Evolutionary conservation across 2,329 filamentous ascomycete genomes (phyloP).

Genomic region (Penicillium sp.): DNA sequence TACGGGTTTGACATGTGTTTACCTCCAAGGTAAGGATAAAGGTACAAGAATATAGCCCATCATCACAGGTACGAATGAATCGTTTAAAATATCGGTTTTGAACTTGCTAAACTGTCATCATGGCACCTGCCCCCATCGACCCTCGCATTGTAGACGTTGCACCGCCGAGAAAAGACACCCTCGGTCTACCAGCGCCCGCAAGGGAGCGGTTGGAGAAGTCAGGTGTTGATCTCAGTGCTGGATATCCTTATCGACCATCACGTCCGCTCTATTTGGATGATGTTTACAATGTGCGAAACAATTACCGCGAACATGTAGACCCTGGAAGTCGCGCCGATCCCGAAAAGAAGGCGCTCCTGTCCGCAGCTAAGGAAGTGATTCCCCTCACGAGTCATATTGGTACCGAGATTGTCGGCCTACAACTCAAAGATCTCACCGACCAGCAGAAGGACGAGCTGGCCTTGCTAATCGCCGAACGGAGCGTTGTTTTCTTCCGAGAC

Average conservation of each 20-base stretch:
- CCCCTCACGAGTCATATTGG: constrained; percentile 63
- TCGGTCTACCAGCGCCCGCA: constrained; percentile 61
- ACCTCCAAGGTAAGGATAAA: not conserved
- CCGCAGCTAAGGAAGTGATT: constrained; percentile 63
- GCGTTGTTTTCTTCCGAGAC: constrained; percentile 67
- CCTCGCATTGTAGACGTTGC: constrained; percentile 64
- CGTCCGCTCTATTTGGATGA: constrained; percentile 69
- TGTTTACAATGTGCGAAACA: constrained; percentile 64
- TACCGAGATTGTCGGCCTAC: constrained; percentile 64
- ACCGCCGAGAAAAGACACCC: constrained; percentile 62
- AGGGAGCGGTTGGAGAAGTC: constrained; percentile 64
- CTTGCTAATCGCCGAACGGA: constrained; percentile 62
- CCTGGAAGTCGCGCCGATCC: constrained; percentile 65
- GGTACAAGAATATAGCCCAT: not conserved
- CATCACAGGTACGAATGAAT: not conserved
- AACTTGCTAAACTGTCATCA: constrained; percentile 26
- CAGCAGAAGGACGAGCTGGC: constrained; percentile 64
- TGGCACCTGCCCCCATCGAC: constrained; percentile 63
- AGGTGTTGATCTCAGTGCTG: constrained; percentile 67
- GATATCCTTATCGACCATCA: constrained; percentile 70
- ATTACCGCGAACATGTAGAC: constrained; percentile 58
- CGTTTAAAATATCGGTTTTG: not conserved
- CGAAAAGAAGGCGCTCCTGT: constrained; percentile 61
- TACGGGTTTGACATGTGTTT: not conserved
- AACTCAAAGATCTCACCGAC: constrained; percentile 61